Percentiles rank a stretch among this genome's conserved stretches.
Evolutionary conservation across 768 basidiomycete species (phyloP).

Genomic region (Russula sp.): DNA sequence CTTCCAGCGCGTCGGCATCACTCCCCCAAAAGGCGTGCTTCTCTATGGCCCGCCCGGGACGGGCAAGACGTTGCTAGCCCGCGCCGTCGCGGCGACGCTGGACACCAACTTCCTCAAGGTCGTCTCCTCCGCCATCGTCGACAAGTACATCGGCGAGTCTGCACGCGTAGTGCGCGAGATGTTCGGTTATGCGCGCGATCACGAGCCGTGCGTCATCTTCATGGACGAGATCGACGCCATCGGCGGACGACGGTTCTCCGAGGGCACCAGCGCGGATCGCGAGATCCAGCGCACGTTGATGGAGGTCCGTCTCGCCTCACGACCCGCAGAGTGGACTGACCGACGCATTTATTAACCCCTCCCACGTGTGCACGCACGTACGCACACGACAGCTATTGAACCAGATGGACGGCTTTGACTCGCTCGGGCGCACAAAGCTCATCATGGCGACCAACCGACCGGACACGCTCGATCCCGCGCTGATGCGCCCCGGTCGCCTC

Average conservation of each 20-base stretch:
- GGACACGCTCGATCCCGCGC: conserved; percentile 94
- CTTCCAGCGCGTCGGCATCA: conserved; percentile 93
- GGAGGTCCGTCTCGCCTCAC: conserved; percentile 53
- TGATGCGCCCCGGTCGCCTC: conserved; percentile 90
- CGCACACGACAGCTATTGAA: conserved; percentile 66
- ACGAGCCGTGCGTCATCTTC: conserved; percentile 98
- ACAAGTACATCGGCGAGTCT: conserved; percentile 98
- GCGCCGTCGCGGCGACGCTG: conserved; percentile 92
- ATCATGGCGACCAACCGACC: conserved; percentile 99
- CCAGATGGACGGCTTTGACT: conserved; percentile 99
- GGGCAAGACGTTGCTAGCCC: conserved; percentile 90
- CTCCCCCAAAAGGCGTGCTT: conserved; percentile 92
- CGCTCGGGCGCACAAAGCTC: conserved; percentile 88
- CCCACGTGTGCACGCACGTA: neutral
- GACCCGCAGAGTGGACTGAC: neutral
- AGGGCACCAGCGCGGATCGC: conserved; percentile 95
- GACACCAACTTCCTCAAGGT: conserved; percentile 98
- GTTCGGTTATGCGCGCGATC: conserved; percentile 97
- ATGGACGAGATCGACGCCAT: conserved; percentile 99
- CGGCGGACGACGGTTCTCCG: conserved; percentile 82
- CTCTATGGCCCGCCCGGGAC: conserved; percentile 96
- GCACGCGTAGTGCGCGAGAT: conserved; percentile 95
- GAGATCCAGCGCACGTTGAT: conserved; percentile 98
- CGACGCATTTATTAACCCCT: neutral
- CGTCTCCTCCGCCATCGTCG: conserved; percentile 95